Evolutionary conservation across 305 asterid genomes (phyloP), one percentile per base, ranked within the genome.

Genomic region (Fraxinus nigra): DNA sequence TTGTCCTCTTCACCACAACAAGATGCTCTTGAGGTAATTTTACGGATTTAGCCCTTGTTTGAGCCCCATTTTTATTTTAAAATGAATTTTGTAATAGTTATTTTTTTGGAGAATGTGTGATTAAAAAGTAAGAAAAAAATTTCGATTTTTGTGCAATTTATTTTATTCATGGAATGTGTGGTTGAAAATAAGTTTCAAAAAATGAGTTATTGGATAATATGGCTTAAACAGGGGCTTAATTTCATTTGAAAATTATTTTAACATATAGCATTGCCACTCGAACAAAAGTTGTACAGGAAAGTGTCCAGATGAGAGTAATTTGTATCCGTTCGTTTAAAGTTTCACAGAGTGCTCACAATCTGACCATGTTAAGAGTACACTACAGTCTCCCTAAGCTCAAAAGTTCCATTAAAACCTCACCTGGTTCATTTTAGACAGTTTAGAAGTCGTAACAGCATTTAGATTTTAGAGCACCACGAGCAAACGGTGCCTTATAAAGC

Each of bases 1-100:
- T 82, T 97, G 81, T 90, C 99, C 81, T 96, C 99, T 90, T 96
- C 99, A 22, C 98, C 99, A 4, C 97, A 91, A 80, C 97, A 93
- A 89, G 99, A 96, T 87, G 97, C 93, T 86, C 93, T 94, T 46
- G 87, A 96, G 98, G 99, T 94, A 87, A 78, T 46, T n/a, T 75
- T 30, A 35, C 77, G 75, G 14, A 61, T 78, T 75, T 77, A 65
- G 40, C 38, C 28, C 26, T 54, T 32, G 37, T 26, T 46, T 20
- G 20, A 43, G 54, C 54, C 54, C n/a, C 54, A 43, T 43, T 43
- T 43, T 43, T 43, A 43, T 13, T 43, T 43, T 43, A 11, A 43
- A 43, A 43, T 43, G 54, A 43, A 43, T 43, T 43, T 43, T 43
- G 51, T 43, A 43, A 13, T 3, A 11, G 54, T 40, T 0, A 10